phyloP scores from a whole-genome alignment of 2,329 filamentous ascomycete species.

The Corinectria fuckeliana region DNA sequence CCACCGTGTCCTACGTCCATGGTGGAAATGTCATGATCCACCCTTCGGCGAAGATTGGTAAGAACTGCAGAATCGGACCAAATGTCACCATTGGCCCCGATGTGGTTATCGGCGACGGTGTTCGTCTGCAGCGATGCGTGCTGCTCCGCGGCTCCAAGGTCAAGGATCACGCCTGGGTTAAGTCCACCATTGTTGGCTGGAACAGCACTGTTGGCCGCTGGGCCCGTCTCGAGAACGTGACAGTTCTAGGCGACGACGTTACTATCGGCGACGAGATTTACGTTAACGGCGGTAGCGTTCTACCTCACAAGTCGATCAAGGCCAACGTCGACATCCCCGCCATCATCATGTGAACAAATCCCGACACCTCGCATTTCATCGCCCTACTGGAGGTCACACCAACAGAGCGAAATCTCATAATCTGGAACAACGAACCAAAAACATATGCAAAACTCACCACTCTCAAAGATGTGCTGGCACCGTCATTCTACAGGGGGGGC shows the following conservation, averaged over 20 bases:
- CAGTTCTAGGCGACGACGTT: slow-evolving; percentile 96
- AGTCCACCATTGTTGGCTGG: slow-evolving; percentile 98
- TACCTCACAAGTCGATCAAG: slow-evolving; percentile 99
- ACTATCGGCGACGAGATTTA: slow-evolving; percentile 98
- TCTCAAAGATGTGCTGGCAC: slow-evolving; percentile 39
- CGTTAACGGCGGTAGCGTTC: slow-evolving; percentile 93
- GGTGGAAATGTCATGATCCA: slow-evolving; percentile 97
- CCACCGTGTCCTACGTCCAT: slow-evolving; percentile 80
- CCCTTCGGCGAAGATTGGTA: slow-evolving; percentile 92
- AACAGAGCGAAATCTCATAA: slow-evolving; percentile 24
- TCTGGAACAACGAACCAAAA: slow-evolving; percentile 29
- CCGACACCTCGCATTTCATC: slow-evolving; percentile 3
- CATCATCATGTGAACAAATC: slow-evolving; percentile 66
- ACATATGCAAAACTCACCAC: slow-evolving; percentile 36
- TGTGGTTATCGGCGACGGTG: slow-evolving; percentile 91
- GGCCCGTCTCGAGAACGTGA: slow-evolving; percentile 96
- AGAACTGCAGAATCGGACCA: slow-evolving; percentile 97
- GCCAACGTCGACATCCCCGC: slow-evolving; percentile 86
- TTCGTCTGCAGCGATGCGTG: slow-evolving; percentile 91
- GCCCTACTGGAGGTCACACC: slow-evolving; percentile 33
- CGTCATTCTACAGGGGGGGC: slow-evolving; percentile 33
- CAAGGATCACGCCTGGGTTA: slow-evolving; percentile 99
- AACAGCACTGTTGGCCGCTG: slow-evolving; percentile 95
- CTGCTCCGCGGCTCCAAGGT: slow-evolving; percentile 88
- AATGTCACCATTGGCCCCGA: slow-evolving; percentile 96